A percentile compares a stretch with the other conserved stretches of the same genome.
phyloP scores from a whole-genome alignment of 257 asterid genomes.

The Forsythia suspensa region DNA sequence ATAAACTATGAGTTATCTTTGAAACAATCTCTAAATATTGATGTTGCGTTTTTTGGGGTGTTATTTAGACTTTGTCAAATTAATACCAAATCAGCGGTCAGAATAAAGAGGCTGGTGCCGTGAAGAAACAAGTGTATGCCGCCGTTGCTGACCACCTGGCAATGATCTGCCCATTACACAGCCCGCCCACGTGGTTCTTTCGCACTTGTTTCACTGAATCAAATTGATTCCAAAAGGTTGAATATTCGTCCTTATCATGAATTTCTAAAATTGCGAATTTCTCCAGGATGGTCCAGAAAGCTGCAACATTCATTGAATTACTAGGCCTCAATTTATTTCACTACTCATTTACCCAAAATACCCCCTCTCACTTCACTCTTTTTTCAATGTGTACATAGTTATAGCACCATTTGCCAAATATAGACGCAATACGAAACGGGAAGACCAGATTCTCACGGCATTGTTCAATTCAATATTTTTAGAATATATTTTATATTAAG shows the following conservation, averaged over 20 bases:
- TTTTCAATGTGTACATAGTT: no score
- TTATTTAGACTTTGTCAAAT: no score
- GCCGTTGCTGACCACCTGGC: conserved; percentile 34
- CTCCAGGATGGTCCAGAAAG: neutral
- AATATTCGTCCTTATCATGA: conserved; percentile 19
- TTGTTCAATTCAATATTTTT: no score
- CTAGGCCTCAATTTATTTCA: neutral
- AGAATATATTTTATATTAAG: no score
- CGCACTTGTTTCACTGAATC: neutral
- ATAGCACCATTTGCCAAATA: no score
- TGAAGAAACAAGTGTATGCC: conserved; percentile 30
- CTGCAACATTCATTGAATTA: conserved; percentile 24
- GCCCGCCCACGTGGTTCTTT: conserved; percentile 25
- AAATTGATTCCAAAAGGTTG: neutral
- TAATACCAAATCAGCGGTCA: conserved; percentile 20
- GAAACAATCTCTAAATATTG: no score
- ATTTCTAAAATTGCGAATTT: conserved; percentile 10
- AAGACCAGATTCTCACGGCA: no score
- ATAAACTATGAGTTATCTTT: no score
- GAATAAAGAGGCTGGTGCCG: neutral
- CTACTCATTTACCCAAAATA: neutral
- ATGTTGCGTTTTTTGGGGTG: no score
- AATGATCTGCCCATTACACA: neutral
- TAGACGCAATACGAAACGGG: no score
- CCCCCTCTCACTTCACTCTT: neutral